phyloP scores from a whole-genome alignment of 768 basidiomycete species.

The Melanogaster broomeanus region DNA sequence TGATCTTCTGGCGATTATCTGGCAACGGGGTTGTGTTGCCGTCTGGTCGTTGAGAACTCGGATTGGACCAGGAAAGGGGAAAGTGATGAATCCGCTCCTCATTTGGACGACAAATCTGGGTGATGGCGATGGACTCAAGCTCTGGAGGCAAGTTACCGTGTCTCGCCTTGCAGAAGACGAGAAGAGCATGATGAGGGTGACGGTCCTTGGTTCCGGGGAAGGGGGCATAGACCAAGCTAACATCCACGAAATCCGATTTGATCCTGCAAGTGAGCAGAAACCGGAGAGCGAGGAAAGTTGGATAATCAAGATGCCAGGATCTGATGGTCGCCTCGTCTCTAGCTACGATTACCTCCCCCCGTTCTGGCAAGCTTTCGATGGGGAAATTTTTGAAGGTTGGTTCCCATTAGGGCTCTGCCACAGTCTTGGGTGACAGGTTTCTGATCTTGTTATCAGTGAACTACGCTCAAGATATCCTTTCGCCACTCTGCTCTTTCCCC shows the following conservation, averaged over 20 bases:
- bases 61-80: constrained; percentile 54
- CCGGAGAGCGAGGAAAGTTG: constrained; percentile 6
- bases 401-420: neutral
- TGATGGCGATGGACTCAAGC: constrained; percentile 2
- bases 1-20: constrained; percentile 67
- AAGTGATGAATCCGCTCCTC: constrained; percentile 57
- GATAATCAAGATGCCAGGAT: constrained; percentile 29
- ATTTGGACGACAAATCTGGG: constrained; percentile 34
- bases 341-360: constrained; percentile 14
- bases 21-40: constrained; percentile 67
- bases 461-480: constrained; percentile 16
- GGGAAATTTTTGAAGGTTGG: constrained; percentile 50
- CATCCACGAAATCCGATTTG: constrained; percentile 20
- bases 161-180: constrained; percentile 7
- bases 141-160: constrained; percentile 33
- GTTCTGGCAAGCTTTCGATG: constrained; percentile 47
- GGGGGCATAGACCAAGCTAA: constrained; percentile 37
- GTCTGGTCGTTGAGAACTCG: constrained; percentile 72
- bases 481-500: constrained; percentile 44
- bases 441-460: constrained; percentile 18
- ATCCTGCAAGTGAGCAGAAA: neutral
- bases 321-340: constrained; percentile 51
- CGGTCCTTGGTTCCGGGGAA: constrained; percentile 42
- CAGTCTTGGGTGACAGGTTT: neutral
- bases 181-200: constrained; percentile 21